These are phyloP conservation scores for Leccinum broughii DNA, from an alignment of 768 basidiomycete genomes.

Conservation along the genomic window DNA sequence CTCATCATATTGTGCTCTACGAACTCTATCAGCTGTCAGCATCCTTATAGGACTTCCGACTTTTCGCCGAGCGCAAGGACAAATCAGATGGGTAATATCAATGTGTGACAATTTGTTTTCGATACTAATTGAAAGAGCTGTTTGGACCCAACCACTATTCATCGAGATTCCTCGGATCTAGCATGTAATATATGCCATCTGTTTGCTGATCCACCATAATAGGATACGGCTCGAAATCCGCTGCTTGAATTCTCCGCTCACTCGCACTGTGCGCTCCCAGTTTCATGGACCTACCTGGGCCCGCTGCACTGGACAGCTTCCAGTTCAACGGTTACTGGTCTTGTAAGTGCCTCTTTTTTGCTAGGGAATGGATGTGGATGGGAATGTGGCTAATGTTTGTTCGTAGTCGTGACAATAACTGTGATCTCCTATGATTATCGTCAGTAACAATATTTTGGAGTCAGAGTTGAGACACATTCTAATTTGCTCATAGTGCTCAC, in stretches of 20 bases:
- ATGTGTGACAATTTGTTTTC: not conserved
- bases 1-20: not conserved
- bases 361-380: not conserved
- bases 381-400: not conserved
- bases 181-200: not conserved
- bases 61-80: not conserved
- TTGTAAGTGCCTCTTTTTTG: not conserved
- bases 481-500: slow-evolving; percentile 1
- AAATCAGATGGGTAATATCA: not conserved
- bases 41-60: not conserved
- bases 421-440: slow-evolving; percentile 8
- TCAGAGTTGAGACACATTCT: not conserved
- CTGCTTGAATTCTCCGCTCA: not conserved
- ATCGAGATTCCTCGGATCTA: not conserved
- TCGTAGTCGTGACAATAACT: slow-evolving; percentile 8
- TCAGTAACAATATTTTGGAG: not conserved
- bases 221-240: not conserved
- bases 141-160: not conserved
- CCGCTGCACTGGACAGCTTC: not conserved
- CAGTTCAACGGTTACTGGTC: slow-evolving; percentile 4
- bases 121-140: not conserved
- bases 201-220: not conserved
- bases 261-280: not conserved
- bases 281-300: not conserved
- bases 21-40: not conserved